Percentiles rank a stretch among this genome's conserved stretches.
Conservation (phyloP, 2,329 filamentous ascomycete species). For the Monosporascus ibericus region DNA sequence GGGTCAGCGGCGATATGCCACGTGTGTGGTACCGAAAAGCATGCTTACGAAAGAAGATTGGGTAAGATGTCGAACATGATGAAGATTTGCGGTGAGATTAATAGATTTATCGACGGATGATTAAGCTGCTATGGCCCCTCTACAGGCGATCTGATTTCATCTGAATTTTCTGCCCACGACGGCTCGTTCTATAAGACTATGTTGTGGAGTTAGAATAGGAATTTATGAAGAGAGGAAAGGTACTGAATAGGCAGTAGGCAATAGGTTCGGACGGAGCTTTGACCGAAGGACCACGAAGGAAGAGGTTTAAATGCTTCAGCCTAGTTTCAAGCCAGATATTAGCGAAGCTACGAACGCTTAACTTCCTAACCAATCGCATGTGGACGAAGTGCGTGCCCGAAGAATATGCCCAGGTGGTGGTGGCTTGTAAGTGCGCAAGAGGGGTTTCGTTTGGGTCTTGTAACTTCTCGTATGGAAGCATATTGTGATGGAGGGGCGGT, state of each 20-base stretch:
- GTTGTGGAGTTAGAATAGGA: not conserved
- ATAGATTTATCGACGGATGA: not conserved
- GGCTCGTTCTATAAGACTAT: not conserved
- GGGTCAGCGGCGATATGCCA: not conserved
- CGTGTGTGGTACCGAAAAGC: not conserved
- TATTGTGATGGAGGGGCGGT: too few species aligned
- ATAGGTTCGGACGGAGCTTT: not conserved
- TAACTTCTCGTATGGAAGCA: too few species aligned
- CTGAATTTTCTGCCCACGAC: too few species aligned
- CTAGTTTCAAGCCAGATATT: not conserved
- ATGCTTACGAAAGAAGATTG: conserved; percentile 57
- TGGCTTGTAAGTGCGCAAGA: too few species aligned
- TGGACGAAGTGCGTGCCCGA: too few species aligned
- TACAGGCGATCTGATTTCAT: too few species aligned
- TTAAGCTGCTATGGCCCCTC: too few species aligned
- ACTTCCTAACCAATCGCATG: too few species aligned
- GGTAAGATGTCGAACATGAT: conserved; percentile 60
- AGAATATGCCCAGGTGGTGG: too few species aligned
- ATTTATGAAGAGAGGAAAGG: not conserved
- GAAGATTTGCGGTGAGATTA: not conserved
- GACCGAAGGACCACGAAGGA: not conserved
- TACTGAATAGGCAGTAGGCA: not conserved
- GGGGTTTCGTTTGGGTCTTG: too few species aligned
- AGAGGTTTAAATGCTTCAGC: not conserved
- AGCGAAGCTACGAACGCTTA: too few species aligned